Evolutionary conservation across 495 filamentous ascomycete species (phyloP).

Genomic region (Mycothermus thermophilus): DNA sequence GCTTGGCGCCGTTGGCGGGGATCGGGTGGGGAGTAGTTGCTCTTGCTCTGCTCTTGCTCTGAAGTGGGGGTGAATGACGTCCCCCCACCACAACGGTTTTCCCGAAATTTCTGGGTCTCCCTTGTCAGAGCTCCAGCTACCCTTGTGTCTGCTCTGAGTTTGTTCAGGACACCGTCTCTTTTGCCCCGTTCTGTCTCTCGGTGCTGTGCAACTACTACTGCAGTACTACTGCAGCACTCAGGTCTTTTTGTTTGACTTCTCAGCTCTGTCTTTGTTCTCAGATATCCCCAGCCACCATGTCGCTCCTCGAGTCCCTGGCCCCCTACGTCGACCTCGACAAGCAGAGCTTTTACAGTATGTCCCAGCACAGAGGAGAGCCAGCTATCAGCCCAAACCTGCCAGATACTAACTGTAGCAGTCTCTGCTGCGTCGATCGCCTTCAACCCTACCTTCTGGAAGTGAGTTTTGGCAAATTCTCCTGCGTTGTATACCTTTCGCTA

Average conservation of each 20-base stretch:
- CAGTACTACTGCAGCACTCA: no score
- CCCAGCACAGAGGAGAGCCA: no score
- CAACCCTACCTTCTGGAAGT: constrained; percentile 77
- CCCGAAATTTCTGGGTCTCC: constrained; percentile 1
- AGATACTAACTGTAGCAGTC: constrained; percentile 39
- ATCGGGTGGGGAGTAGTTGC: no score
- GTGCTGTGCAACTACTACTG: constrained; percentile 1
- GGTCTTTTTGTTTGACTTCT: neutral
- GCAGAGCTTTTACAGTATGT: constrained; percentile 48
- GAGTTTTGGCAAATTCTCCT: no score
- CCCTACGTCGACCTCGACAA: constrained; percentile 50
- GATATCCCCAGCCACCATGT: constrained; percentile 12
- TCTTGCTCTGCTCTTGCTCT: no score
- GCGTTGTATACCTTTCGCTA: no score
- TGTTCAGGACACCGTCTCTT: no score
- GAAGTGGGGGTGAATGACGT: no score
- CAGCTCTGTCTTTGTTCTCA: neutral
- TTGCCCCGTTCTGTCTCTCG: no score
- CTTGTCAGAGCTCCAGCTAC: no score
- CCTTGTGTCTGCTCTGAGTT: neutral
- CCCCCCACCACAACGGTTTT: constrained; percentile 3
- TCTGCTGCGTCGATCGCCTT: constrained; percentile 54
- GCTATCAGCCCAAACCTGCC: no score
- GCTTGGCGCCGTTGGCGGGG: no score
- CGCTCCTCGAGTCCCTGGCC: constrained; percentile 14